Percentiles rank a stretch among this genome's conserved stretches.
Conservation (phyloP, 202 grass and related monocot species). For the Cymbopogon flexuosus region DNA sequence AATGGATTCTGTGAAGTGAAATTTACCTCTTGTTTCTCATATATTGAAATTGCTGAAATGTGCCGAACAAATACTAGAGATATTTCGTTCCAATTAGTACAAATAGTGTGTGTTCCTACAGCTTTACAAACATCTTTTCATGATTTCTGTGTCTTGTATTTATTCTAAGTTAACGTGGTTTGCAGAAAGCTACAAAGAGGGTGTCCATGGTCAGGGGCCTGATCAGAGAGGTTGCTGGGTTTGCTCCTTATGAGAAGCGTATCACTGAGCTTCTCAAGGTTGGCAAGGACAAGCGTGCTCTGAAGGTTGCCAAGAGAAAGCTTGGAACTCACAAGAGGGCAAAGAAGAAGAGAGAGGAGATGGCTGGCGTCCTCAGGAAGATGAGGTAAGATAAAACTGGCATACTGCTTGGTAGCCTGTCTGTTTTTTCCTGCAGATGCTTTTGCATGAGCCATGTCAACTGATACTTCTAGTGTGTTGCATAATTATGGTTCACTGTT, state of each 20-base stretch:
- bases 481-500: not conserved
- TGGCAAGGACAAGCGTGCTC: conserved; percentile 85
- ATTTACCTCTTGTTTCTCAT: not conserved
- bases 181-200: conserved; percentile 75
- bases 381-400: conserved; percentile 48
- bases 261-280: conserved; percentile 96
- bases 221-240: conserved; percentile 95
- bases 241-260: conserved; percentile 90
- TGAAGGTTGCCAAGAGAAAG: conserved; percentile 92
- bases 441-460: not conserved
- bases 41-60: not conserved
- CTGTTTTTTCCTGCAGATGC: not conserved
- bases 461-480: not conserved
- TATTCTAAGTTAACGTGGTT: not conserved
- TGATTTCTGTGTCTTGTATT: too few species aligned
- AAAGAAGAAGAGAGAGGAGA: conserved; percentile 99
- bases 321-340: conserved; percentile 95
- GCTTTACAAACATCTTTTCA: too few species aligned
- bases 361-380: conserved; percentile 83
- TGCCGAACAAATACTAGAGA: too few species aligned
- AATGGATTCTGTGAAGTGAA: too few species aligned
- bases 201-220: conserved; percentile 64
- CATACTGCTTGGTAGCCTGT: not conserved
- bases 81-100: too few species aligned
- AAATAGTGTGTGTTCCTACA: too few species aligned